Conservation (phyloP, 257 asterid species). For the Solanum pinnatisectum region DNA sequence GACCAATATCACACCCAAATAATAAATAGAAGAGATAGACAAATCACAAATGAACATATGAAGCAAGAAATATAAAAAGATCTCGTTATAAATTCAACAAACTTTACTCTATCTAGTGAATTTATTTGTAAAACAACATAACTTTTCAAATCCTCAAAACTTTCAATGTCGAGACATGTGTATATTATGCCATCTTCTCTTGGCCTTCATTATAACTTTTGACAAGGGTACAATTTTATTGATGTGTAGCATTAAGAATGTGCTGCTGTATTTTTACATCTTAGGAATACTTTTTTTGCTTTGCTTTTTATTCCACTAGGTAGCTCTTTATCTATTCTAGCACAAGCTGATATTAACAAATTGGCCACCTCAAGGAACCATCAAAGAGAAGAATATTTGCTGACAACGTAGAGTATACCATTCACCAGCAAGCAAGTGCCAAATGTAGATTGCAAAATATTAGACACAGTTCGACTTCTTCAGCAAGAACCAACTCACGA, state of each 20-base stretch:
- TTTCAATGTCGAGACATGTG: background rate
- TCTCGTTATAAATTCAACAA: background rate
- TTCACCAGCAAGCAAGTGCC: background rate
- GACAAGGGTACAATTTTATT: background rate
- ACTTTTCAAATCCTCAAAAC: background rate
- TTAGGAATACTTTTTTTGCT: background rate
- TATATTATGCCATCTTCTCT: background rate
- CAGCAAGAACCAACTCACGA: background rate
- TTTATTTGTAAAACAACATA: background rate
- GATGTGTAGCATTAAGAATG: background rate
- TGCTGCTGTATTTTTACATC: background rate
- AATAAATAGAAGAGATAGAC: no score
- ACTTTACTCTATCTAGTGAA: background rate
- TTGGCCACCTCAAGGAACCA: background rate
- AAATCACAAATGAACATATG: background rate
- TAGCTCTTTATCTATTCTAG: background rate
- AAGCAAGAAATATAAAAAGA: background rate
- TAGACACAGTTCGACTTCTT: background rate
- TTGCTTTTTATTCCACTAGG: background rate
- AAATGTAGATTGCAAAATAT: background rate
- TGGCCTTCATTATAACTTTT: background rate
- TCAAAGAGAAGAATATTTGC: background rate
- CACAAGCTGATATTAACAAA: background rate
- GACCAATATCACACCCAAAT: background rate
- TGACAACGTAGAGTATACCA: background rate